Conservation (phyloP, 352 stramenopile species). For the Phytopythium mirpurense region DNA sequence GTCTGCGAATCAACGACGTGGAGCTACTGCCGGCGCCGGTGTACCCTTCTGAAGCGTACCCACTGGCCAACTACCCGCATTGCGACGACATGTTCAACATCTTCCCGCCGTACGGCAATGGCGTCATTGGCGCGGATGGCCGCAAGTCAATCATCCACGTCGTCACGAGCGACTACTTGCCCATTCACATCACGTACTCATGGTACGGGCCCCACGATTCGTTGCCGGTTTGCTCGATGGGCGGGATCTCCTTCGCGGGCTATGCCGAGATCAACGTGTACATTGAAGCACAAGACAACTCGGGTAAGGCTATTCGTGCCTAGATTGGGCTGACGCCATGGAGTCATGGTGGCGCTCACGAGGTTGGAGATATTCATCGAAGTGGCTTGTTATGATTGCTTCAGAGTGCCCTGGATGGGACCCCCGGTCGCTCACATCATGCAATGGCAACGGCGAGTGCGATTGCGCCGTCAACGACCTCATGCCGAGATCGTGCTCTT, state of each 20-base stretch:
- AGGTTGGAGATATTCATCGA: background rate
- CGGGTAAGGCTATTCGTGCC: constrained; percentile 24
- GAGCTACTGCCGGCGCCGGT: constrained; percentile 55
- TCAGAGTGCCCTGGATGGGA: constrained; percentile 76
- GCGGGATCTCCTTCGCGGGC: constrained; percentile 63
- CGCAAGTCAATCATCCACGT: constrained; percentile 60
- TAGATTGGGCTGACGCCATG: background rate
- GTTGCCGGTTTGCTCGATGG: constrained; percentile 71
- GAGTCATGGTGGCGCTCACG: background rate
- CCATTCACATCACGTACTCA: constrained; percentile 43
- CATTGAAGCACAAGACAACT: constrained; percentile 76
- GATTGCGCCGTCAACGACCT: constrained; percentile 61
- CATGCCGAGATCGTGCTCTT: constrained; percentile 49
- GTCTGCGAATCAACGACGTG: constrained; percentile 51
- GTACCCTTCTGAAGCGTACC: constrained; percentile 58
- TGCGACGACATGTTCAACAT: constrained; percentile 85
- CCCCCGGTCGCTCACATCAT: constrained; percentile 31
- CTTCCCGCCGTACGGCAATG: constrained; percentile 73
- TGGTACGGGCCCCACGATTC: constrained; percentile 55
- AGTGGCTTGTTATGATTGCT: background rate
- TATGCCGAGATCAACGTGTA: constrained; percentile 79
- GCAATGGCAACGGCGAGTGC: constrained; percentile 66
- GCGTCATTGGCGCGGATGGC: constrained; percentile 50
- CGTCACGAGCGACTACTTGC: constrained; percentile 35
- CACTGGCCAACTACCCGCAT: constrained; percentile 68